phyloP scores from a whole-genome alignment of 495 filamentous ascomycete genomes.

The Trichoderma parareesei region DNA sequence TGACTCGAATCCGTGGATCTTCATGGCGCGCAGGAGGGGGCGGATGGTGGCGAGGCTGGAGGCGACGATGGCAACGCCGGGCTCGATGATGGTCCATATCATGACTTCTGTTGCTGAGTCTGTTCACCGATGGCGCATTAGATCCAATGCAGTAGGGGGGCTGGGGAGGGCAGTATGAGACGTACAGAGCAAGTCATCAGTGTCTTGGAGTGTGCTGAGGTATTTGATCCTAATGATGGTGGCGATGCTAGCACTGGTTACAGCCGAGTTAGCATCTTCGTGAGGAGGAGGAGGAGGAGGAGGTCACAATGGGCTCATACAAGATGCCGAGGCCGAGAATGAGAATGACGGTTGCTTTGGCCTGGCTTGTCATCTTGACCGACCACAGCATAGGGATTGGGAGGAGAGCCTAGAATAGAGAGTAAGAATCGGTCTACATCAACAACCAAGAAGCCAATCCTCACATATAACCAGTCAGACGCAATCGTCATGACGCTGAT shows the following conservation, averaged over 20 bases:
- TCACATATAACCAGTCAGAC: constrained; percentile 32
- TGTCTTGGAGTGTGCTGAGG: constrained; percentile 26
- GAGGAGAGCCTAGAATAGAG: constrained; percentile 20
- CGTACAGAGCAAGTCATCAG: constrained; percentile 30
- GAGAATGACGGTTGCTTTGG: constrained; percentile 30
- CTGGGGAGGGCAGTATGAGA: neutral
- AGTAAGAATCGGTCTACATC: neutral
- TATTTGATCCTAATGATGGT: constrained; percentile 33
- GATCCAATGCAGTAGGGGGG: neutral
- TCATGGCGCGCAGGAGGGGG: constrained; percentile 30
- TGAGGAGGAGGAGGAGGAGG: neutral
- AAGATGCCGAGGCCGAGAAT: constrained; percentile 33
- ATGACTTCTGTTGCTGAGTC: constrained; percentile 30
- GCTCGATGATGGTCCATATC: constrained; percentile 38
- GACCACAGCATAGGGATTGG: constrained; percentile 39
- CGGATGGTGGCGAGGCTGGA: constrained; percentile 34
- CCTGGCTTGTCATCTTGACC: constrained; percentile 29
- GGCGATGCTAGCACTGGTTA: constrained; percentile 28
- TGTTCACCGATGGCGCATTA: constrained; percentile 10
- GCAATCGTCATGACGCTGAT: constrained; percentile 32
- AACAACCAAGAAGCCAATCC: neutral
- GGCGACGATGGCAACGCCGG: constrained; percentile 34
- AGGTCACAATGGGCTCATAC: constrained; percentile 10
- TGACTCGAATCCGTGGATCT: constrained; percentile 25
- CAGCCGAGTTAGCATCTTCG: neutral